Percentiles rank a stretch among this genome's conserved stretches.
These are phyloP conservation scores for Tetrapisispora pingtungensis DNA, from an alignment of 805 yeast species.

Conservation along the genomic window DNA sequence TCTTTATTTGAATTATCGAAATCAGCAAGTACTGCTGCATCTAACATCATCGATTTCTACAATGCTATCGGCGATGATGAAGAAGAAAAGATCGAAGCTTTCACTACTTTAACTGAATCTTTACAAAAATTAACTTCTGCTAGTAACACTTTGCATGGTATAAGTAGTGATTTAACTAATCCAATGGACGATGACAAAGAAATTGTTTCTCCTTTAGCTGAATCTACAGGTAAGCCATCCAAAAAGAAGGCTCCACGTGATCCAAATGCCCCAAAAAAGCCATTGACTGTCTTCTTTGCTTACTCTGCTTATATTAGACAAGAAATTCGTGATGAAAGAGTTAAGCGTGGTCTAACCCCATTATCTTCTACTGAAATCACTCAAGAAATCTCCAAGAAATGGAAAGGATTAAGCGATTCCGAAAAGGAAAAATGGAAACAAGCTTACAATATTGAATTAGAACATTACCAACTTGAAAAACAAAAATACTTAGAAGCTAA, in stretches of 20 bases:
- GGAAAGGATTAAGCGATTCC: constrained; percentile 62
- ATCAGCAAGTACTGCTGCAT: constrained; percentile 79
- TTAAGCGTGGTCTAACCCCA: constrained; percentile 46
- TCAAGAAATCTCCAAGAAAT: constrained; percentile 63
- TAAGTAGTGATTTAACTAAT: constrained; percentile 22
- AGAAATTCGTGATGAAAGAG: constrained; percentile 58
- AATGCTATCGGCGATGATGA: constrained; percentile 43
- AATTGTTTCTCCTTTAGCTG: background rate
- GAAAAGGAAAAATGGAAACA: constrained; percentile 69
- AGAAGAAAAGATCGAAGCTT: constrained; percentile 37
- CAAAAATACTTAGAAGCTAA: constrained; percentile 38
- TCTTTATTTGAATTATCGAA: constrained; percentile 73
- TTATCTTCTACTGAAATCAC: constrained; percentile 70
- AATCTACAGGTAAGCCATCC: constrained; percentile 17
- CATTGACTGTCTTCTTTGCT: constrained; percentile 76
- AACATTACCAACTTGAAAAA: constrained; percentile 36
- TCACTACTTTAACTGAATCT: constrained; percentile 35
- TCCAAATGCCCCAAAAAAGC: constrained; percentile 94
- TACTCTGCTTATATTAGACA: constrained; percentile 70
- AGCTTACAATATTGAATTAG: constrained; percentile 36
- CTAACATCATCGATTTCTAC: constrained; percentile 69
- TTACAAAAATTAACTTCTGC: constrained; percentile 32
- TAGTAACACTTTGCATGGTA: constrained; percentile 25
- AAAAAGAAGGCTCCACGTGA: constrained; percentile 54
- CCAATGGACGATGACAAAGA: constrained; percentile 30